Percentiles rank a stretch among this genome's conserved stretches.
phyloP scores from a whole-genome alignment of 495 filamentous ascomycete species.

The Annulohypoxylon moriforme region DNA sequence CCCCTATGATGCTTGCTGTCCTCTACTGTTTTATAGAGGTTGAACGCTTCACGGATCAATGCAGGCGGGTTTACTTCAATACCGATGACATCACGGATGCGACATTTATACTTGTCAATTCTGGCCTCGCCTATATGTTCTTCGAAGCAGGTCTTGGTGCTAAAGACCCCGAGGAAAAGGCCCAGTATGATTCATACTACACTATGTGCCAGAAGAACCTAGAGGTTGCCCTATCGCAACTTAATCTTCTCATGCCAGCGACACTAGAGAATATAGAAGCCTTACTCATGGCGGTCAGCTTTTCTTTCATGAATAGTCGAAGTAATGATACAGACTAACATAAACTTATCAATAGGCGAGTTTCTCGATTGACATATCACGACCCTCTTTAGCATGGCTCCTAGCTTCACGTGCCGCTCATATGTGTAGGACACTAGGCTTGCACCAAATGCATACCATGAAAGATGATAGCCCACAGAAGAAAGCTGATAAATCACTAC shows the following conservation, averaged over 20 bases:
- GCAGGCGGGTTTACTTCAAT: slow-evolving; percentile 68
- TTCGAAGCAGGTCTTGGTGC: slow-evolving; percentile 58
- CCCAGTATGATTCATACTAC: slow-evolving; percentile 55
- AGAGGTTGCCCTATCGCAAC: slow-evolving; percentile 66
- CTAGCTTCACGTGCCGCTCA: slow-evolving; percentile 67
- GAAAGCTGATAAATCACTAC: slow-evolving; percentile 52
- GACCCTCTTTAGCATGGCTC: slow-evolving; percentile 72
- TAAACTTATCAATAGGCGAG: slow-evolving; percentile 41
- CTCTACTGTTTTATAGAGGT: slow-evolving; percentile 58
- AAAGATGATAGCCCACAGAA: slow-evolving; percentile 55
- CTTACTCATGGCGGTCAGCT: slow-evolving; percentile 67
- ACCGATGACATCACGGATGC: slow-evolving; percentile 67
- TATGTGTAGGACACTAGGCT: slow-evolving; percentile 72
- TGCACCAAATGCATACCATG: slow-evolving; percentile 67
- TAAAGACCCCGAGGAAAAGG: slow-evolving; percentile 48
- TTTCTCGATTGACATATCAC: slow-evolving; percentile 71
- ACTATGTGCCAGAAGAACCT: slow-evolving; percentile 66
- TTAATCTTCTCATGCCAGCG: slow-evolving; percentile 69
- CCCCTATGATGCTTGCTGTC: slow-evolving; percentile 53
- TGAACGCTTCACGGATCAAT: slow-evolving; percentile 68
- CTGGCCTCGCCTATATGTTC: slow-evolving; percentile 68
- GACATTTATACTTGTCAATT: slow-evolving; percentile 67
- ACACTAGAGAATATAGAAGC: slow-evolving; percentile 69
- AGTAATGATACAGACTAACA: background rate
- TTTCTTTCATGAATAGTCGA: background rate